These are phyloP conservation scores for Aristolochia contorta DNA, from an alignment of 164 flowering plant species.

Conservation along the genomic window DNA sequence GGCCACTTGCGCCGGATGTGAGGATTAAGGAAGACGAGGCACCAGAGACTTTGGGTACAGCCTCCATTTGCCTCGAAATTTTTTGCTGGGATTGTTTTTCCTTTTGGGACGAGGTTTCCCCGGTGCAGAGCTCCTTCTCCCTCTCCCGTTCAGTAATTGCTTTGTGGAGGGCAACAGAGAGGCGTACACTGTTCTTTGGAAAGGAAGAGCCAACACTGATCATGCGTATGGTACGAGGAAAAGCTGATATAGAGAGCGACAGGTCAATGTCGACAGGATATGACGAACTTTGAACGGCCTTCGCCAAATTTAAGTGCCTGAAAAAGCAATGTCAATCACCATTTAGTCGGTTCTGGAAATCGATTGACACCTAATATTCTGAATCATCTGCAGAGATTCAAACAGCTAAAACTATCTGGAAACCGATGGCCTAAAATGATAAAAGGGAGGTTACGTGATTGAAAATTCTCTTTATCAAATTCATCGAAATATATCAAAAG, in stretches of 20 bases:
- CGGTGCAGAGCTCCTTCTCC: not conserved
- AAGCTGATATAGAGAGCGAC: not conserved
- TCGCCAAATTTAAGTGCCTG: not conserved
- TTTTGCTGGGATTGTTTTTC: not conserved
- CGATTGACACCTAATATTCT: no score
- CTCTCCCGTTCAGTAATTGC: not conserved
- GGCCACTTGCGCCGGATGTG: slow-evolving; percentile 64
- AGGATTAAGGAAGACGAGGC: slow-evolving; percentile 29
- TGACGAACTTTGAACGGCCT: not conserved
- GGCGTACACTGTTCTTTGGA: not conserved
- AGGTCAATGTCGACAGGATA: not conserved
- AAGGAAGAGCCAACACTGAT: not conserved
- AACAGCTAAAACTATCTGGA: no score
- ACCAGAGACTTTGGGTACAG: slow-evolving; percentile 5
- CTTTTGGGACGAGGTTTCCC: not conserved
- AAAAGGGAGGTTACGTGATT: no score
- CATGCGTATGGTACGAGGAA: not conserved
- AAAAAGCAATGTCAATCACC: not conserved
- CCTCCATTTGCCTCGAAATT: slow-evolving; percentile 2
- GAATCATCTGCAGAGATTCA: no score
- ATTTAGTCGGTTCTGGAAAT: no score
- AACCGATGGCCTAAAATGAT: no score
- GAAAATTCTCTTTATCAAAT: no score
- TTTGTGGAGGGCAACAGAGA: not conserved
- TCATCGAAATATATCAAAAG: no score